These are phyloP conservation scores for Ceratobasidium theobromae DNA, from an alignment of 1,284 basidiomycete species.

Conservation along the genomic window DNA sequence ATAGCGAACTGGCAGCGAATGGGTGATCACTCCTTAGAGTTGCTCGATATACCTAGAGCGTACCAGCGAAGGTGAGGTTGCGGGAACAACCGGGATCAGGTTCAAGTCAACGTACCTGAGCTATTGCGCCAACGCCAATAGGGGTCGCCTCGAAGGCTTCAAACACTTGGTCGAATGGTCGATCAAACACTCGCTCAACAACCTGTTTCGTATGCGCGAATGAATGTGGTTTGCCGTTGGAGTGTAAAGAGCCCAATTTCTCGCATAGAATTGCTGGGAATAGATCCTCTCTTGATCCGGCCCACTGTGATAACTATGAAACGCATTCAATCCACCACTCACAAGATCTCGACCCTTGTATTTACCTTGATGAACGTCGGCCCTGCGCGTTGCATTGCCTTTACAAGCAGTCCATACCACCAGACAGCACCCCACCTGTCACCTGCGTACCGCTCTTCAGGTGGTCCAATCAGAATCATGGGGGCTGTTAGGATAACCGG, in stretches of 20 bases:
- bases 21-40: conserved; percentile 81
- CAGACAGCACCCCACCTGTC: conserved; percentile 86
- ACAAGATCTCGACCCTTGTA: background rate
- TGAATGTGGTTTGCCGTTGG: conserved; percentile 82
- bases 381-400: conserved; percentile 91
- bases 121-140: conserved; percentile 97
- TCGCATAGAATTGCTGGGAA: conserved; percentile 93
- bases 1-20: conserved; percentile 39
- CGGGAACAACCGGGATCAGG: background rate
- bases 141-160: conserved; percentile 85
- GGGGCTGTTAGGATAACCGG: conserved; percentile 86
- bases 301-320: conserved; percentile 77
- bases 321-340: background rate
- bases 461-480: conserved; percentile 77
- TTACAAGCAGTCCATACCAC: conserved; percentile 93
- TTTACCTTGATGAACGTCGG: conserved; percentile 95
- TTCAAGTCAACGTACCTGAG: conserved; percentile 62
- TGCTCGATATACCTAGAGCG: conserved; percentile 76
- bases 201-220: conserved; percentile 79
- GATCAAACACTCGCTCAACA: conserved; percentile 82
- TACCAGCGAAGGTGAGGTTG: background rate
- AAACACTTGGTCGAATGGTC: conserved; percentile 86
- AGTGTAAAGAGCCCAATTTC: conserved; percentile 84
- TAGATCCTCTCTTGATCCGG: conserved; percentile 90
- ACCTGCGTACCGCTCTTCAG: conserved; percentile 48